Evolutionary conservation across 1,284 basidiomycete genomes (phyloP), one percentile per base, ranked within the genome.

Genomic region (Rhodotorula sp.): DNA sequence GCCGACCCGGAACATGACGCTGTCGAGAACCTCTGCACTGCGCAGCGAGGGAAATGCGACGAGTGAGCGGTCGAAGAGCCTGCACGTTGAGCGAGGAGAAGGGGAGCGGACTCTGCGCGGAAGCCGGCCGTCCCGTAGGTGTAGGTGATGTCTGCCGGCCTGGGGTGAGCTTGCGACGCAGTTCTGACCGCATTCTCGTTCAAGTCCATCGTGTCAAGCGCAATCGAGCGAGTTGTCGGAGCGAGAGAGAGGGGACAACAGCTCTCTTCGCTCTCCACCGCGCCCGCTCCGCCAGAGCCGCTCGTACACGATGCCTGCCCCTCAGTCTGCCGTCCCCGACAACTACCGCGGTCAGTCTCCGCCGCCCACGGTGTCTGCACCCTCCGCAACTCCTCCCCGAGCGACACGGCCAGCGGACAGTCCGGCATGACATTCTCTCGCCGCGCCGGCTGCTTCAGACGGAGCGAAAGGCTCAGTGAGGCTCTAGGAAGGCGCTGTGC

Each of bases 1-100:
- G 11, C 93, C 96, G 17, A 96, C 90, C 74, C 94, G 87, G 83
- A 96, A 97, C 74, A 98, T 85, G 48, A 95, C 94, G 44, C 90
- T 91, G 76, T 95, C 92, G n/a, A 99, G 86, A 49, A 86, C 84
- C 76, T 82, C 85, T 47, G 88, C 94, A 67, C 93, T 95, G 62
- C 70, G 72, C 17, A 63, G 48, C 20, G 48, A 63, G 39, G 46
- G 8, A 10, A 20, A 32, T 39, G 44, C 34, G 30, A 34, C 29
- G 48, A n/a, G 46, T 4, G n/a, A 29, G 56, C 32, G 20, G 46
- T 30, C 19, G 56, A 32, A 22, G n/a, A 13, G 51, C 29, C 13
- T 44, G 27, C 20, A 34, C 17, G 44, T 46, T 17, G 11, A 56
- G n/a, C 24, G n/a, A 32, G 39, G 20, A 30, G 46, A 47, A 9